phyloP scores from a whole-genome alignment of 2,329 filamentous ascomycete species.

The Colletotrichum endophyticum region DNA sequence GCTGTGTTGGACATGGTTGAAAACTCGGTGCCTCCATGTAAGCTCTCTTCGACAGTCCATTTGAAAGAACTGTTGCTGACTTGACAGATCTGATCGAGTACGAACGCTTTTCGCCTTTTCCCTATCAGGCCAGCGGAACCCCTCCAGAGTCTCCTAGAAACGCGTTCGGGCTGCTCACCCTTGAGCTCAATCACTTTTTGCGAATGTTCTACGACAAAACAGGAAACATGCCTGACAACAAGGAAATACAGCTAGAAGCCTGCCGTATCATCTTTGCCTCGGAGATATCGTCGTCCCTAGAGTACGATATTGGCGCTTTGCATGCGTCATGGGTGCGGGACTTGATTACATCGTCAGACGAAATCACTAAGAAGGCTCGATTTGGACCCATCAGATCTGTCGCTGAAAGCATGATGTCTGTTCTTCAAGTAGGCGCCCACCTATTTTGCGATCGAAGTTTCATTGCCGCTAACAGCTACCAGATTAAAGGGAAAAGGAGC shows the following conservation, averaged over 20 bases:
- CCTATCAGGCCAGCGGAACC: slow-evolving; percentile 7
- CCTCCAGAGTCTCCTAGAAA: slow-evolving; percentile 25
- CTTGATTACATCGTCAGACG: slow-evolving; percentile 20
- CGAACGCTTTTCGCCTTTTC: slow-evolving; percentile 11
- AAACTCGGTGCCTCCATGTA: slow-evolving; percentile 40
- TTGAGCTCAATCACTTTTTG: slow-evolving; percentile 35
- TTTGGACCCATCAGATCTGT: slow-evolving; percentile 27
- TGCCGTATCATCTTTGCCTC: slow-evolving; percentile 31
- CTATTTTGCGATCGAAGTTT: fast-evolving
- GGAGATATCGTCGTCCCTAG: slow-evolving; percentile 11
- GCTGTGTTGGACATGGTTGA: slow-evolving; percentile 38
- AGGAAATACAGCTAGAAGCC: slow-evolving; percentile 27
- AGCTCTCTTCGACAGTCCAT: background rate
- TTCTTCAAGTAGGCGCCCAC: background rate
- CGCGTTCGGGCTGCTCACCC: slow-evolving; percentile 38
- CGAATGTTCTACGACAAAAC: slow-evolving; percentile 25
- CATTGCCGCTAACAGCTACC: background rate
- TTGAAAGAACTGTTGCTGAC: background rate
- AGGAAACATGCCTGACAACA: slow-evolving; percentile 20
- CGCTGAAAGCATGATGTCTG: slow-evolving; percentile 24
- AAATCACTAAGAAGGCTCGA: slow-evolving; percentile 21
- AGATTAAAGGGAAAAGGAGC: slow-evolving; percentile 30
- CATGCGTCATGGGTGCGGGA: slow-evolving; percentile 28
- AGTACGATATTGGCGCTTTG: background rate
- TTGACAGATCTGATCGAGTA: slow-evolving; percentile 7